phyloP scores from a whole-genome alignment of 2,329 filamentous ascomycete species.

The Lecanicillium sp. region DNA sequence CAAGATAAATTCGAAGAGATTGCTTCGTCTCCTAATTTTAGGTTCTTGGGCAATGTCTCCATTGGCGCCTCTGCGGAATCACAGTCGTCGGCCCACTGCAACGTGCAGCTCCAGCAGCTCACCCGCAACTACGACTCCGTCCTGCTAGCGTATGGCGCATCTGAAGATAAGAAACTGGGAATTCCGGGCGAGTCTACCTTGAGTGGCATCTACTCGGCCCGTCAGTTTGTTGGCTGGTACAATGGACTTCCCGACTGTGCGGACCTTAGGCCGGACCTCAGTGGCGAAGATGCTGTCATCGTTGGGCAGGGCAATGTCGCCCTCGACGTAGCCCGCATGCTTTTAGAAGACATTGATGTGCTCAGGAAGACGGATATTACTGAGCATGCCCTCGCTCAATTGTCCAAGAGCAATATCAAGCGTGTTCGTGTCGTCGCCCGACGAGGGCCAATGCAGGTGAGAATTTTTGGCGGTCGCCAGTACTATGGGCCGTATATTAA shows the following conservation, averaged over 20 bases:
- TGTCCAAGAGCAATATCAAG: constrained; percentile 66
- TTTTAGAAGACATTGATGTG: constrained; percentile 66
- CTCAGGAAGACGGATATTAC: constrained; percentile 83
- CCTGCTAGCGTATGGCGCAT: constrained; percentile 86
- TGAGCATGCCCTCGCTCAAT: constrained; percentile 66
- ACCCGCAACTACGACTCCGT: constrained; percentile 85
- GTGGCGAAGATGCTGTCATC: constrained; percentile 74
- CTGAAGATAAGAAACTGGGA: constrained; percentile 68
- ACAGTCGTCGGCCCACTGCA: constrained; percentile 28
- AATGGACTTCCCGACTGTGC: constrained; percentile 85
- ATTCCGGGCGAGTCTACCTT: constrained; percentile 71
- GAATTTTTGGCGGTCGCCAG: no score
- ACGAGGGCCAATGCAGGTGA: constrained; percentile 77
- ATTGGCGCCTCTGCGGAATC: constrained; percentile 49
- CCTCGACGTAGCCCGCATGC: constrained; percentile 81
- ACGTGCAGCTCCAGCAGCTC: constrained; percentile 58
- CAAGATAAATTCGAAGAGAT: constrained; percentile 90
- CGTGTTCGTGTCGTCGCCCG: constrained; percentile 82
- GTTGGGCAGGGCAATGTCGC: constrained; percentile 96
- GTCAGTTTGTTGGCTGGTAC: constrained; percentile 96
- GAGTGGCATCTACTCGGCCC: constrained; percentile 73
- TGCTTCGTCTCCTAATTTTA: constrained; percentile 72
- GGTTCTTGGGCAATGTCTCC: constrained; percentile 82
- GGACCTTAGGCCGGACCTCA: constrained; percentile 62
- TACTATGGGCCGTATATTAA: no score